A percentile compares a stretch with the other conserved stretches of the same genome.
These are phyloP conservation scores for Cairneyella variabilis DNA, from an alignment of 495 filamentous ascomycete genomes.

Conservation along the genomic window DNA sequence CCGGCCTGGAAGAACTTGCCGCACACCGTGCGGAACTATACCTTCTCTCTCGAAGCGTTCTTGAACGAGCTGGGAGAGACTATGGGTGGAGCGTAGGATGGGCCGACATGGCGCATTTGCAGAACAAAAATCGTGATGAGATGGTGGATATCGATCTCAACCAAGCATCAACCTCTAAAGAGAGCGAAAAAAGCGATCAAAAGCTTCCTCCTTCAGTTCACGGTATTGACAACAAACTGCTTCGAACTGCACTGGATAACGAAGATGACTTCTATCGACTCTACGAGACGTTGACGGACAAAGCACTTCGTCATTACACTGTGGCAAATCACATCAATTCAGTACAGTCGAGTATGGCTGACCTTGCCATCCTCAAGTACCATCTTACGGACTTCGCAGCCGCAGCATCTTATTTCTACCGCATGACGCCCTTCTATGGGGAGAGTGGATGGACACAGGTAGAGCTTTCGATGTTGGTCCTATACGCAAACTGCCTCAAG, in stretches of 20 bases:
- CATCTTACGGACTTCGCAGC: conserved; percentile 65
- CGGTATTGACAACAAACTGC: conserved; percentile 48
- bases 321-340: conserved; percentile 73
- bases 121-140: conserved; percentile 41
- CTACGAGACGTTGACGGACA: conserved; percentile 69
- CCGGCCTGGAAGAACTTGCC: conserved; percentile 79
- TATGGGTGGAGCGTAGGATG: conserved; percentile 77
- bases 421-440: conserved; percentile 78
- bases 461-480: conserved; percentile 76
- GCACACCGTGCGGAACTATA: conserved; percentile 76
- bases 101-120: conserved; percentile 58
- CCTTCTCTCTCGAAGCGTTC: conserved; percentile 70
- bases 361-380: conserved; percentile 81
- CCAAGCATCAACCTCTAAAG: conserved; percentile 14
- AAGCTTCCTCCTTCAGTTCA: conserved; percentile 17
- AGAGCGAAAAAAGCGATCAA: conserved; percentile 15
- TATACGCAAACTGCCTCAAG: conserved; percentile 82
- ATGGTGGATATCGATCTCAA: conserved; percentile 57
- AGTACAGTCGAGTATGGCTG: conserved; percentile 71
- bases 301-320: conserved; percentile 67
- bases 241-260: conserved; percentile 46
- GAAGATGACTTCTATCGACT: conserved; percentile 52
- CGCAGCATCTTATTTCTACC: conserved; percentile 75
- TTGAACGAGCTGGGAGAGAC: conserved; percentile 69
- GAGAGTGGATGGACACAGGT: conserved; percentile 75